Evolutionary conservation across 148 eudicot genomes (phyloP), one percentile per base, ranked within the genome.

Genomic region (Arbutus unedo): DNA sequence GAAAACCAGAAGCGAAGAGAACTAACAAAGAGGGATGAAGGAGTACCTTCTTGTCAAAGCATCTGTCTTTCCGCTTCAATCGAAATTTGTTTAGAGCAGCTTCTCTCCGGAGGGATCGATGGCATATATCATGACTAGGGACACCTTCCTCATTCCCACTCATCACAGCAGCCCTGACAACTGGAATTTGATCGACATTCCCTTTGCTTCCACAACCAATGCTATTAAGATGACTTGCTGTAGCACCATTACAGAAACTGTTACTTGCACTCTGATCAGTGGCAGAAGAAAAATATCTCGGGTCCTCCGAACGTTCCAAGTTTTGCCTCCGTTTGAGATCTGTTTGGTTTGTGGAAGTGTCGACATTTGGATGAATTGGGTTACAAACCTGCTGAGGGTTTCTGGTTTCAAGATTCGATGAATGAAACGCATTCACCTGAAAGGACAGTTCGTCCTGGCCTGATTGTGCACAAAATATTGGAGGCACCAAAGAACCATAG

Each of bases 21-120:
- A 54, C 18, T 54, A 54, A 54, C 56, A 54, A 66, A 6, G 31
- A 43, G 15, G 4, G 71, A 31, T 31, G 43, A 25, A 16, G 3
- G 23, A 53, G 66, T 90, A 96, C 99, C 97, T 96, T 96, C 90
- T 96, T 96, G 77, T 93, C 98, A 81, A 76, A 96, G 92, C 98
- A 96, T 89, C 99, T 88, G 56, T 96, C 99, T 84, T 94, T 96
- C 80, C 98, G 86, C 91, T 94, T 96, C 90, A 94, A 80, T 3
- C 98, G 93, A 81, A 94, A 96, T 60, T 96, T 96, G n/a, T 64
- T 86, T 2, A 96, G 89, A 78, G 98, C 99, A 13, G 92, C 98
- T 86, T 93, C 97, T 79, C 97, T 88, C 85, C 67, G 93, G 23
- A 85, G 79, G 77, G 94, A 89, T 50, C 91, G 85, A 44, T 85